Base-by-base conservation (phyloP, 805 yeast genomes). In the Myxozyma lipomycoides region DNA sequence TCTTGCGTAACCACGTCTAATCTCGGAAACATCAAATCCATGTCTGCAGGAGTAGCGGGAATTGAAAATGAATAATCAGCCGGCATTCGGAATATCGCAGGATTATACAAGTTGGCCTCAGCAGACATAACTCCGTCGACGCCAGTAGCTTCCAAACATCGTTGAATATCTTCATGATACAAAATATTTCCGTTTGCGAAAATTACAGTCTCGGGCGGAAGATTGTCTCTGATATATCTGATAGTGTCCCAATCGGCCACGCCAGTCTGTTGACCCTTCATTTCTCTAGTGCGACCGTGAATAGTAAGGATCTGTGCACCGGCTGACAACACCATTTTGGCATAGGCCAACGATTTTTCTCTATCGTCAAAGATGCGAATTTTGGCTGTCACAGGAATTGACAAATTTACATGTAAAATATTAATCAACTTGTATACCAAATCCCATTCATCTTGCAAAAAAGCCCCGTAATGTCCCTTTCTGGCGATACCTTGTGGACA, bases 401-500 rank as follows among this genome's bases (percentile, higher is more conserved):
- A 35, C 50, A 91, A 73, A 61, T 88, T 81, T 0, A 75, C 77
- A 67, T 89, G 95, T 46, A 91, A 72, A 17, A 74, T 85, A 55
- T 74, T 78, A 57, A 93, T 61, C 53, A 93, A 73, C 45, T 73
- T 76, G 62, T 80, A 75, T 15, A 93, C 81, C 48, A 91, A 70
- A 21, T 79, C 86, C 98, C 98, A 93, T 63, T 93, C 96, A 50
- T 93, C 99, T 96, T 90, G 91, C 48, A 93, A 70, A 61, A 90
- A 93, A 0, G 98, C 83, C 0, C 99, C 99, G 66, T 93, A 93
- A 57, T 86, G 84, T 0, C 99, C 99, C 67, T 87, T 86, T 56
- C 77, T 78, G 0, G 99, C 99, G 54, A 93, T 93, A 1, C 96
- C 96, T 68, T 93, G 99, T 0, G 99, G 99, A 68, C 99, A 93